phyloP scores from a whole-genome alignment of 2,329 filamentous ascomycete genomes.

The Rutstroemia sp. region DNA sequence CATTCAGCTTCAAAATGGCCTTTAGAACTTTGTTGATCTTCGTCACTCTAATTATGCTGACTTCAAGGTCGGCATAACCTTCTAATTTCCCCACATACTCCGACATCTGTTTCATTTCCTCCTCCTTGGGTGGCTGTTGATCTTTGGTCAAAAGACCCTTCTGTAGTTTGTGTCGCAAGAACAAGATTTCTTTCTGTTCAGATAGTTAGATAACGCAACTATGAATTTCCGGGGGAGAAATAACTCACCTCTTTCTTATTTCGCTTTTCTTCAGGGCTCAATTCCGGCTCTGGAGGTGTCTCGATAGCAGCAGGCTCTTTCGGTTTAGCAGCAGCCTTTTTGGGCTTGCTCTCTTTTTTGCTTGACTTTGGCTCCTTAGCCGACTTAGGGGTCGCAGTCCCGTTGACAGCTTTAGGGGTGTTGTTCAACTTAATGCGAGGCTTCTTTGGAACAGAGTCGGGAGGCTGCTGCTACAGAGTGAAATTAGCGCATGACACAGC shows the following conservation, averaged over 20 bases:
- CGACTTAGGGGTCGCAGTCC: slow-evolving; percentile 24
- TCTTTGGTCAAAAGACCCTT: slow-evolving; percentile 86
- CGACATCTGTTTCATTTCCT: slow-evolving; percentile 74
- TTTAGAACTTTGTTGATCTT: slow-evolving; percentile 99
- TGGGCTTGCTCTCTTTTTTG: slow-evolving; percentile 33
- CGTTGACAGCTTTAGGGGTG: slow-evolving; percentile 62
- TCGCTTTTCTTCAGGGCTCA: slow-evolving; percentile 50
- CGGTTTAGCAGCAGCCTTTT: slow-evolving; percentile 46
- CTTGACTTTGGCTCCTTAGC: slow-evolving; percentile 31
- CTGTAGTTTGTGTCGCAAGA: slow-evolving; percentile 88
- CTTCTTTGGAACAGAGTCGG: slow-evolving; percentile 54
- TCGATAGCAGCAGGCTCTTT: slow-evolving; percentile 47
- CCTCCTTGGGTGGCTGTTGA: slow-evolving; percentile 67
- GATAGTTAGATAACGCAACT: slow-evolving; percentile 29
- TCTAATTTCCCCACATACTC: slow-evolving; percentile 78
- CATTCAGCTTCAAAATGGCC: slow-evolving; percentile 75
- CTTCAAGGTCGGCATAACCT: slow-evolving; percentile 72
- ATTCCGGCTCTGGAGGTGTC: slow-evolving; percentile 47
- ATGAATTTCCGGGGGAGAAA: not conserved
- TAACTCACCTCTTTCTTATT: slow-evolving; percentile 50
- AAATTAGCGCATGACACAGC: not conserved
- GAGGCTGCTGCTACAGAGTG: not conserved
- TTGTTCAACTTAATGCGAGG: slow-evolving; percentile 58
- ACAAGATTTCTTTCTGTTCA: slow-evolving; percentile 68
- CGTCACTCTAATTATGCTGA: slow-evolving; percentile 77